Evolutionary conservation across 805 yeast genomes (phyloP), one percentile per base, ranked within the genome.

Genomic region (Saccharomycopsis fermentans): DNA sequence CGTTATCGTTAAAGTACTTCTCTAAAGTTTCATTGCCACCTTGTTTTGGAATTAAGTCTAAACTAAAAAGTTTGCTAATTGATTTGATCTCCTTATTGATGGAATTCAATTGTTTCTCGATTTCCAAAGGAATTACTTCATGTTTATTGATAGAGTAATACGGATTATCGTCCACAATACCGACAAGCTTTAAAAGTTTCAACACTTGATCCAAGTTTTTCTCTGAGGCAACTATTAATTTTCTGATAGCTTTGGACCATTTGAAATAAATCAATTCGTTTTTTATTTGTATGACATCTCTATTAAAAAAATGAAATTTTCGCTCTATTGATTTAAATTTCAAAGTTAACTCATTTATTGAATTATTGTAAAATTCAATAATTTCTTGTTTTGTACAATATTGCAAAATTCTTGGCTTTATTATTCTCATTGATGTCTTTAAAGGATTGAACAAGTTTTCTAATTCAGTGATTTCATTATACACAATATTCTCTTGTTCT

Each of bases 221-320:
- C n/a, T 40, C 26, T n/a, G 36, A 14, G 4, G 35, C 14, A 17
- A 14, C 34, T 51, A 80, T 71, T 56, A 83, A 66, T 59, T 73
- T 77, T 29, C 70, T 70, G 61, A 83, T 82, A 1, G 83, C 71
- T 26, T 76, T 76, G 62, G 73, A 70, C 88, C 89, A 84, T 65
- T 81, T 75, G 32, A 71, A 66, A 59, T 81, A 84, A 3, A 84
- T 73, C 32, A 78, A 63, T 48, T 79, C 81, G 3, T 59, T 61
- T 63, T 78, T 77, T 60, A 84, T 69, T 6, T 66, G 69, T 2
- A 66, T 66, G 14, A 81, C 62, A 55, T 78, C 80, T 11, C 65
- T 64, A 9, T 72, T 70, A 54, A 84, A 67, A 57, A 71, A 69
- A 19, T 72, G 67, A 70, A 79, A 76, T 59, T 75, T 74, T 12